These are phyloP conservation scores for Apiospora hydei DNA, from an alignment of 2,329 filamentous ascomycete genomes.

Conservation along the genomic window DNA sequence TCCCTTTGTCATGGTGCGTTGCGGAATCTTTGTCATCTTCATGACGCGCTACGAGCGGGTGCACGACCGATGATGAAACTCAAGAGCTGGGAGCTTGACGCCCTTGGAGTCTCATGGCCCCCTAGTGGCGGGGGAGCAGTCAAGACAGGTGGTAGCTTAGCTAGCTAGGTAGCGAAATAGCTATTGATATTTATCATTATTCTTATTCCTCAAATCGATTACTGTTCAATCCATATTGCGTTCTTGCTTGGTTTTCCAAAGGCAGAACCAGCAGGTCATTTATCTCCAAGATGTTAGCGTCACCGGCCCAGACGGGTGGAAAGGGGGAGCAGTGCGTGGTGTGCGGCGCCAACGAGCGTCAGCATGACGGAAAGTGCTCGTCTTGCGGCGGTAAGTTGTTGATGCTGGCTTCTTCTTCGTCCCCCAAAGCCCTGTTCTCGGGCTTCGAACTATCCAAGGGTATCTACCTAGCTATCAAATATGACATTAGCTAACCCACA, in stretches of 20 bases:
- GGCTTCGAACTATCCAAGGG: too few relatives aligned
- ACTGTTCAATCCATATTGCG: neutral
- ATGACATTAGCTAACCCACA: too few relatives aligned
- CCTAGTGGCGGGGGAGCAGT: neutral
- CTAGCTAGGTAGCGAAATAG: neutral
- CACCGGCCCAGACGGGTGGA: neutral
- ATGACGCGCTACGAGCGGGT: neutral
- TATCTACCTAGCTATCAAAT: too few relatives aligned
- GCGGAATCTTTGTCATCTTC: neutral
- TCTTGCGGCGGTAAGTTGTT: conserved; percentile 2
- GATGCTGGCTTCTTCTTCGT: neutral
- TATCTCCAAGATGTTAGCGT: neutral
- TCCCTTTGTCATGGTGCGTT: neutral
- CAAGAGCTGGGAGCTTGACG: conserved; percentile 11
- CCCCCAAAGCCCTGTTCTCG: too few relatives aligned
- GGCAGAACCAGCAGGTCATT: neutral
- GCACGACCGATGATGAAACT: conserved; percentile 11
- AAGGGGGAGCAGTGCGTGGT: neutral
- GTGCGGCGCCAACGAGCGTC: neutral
- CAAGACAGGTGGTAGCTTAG: neutral
- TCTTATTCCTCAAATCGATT: neutral
- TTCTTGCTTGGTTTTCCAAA: too few relatives aligned
- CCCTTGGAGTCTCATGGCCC: neutral
- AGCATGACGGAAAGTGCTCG: neutral
- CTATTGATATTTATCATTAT: neutral